Percentiles rank a stretch among this genome's conserved stretches.
Conservation (phyloP, 1,284 basidiomycete species). For the Tilletia indica region DNA sequence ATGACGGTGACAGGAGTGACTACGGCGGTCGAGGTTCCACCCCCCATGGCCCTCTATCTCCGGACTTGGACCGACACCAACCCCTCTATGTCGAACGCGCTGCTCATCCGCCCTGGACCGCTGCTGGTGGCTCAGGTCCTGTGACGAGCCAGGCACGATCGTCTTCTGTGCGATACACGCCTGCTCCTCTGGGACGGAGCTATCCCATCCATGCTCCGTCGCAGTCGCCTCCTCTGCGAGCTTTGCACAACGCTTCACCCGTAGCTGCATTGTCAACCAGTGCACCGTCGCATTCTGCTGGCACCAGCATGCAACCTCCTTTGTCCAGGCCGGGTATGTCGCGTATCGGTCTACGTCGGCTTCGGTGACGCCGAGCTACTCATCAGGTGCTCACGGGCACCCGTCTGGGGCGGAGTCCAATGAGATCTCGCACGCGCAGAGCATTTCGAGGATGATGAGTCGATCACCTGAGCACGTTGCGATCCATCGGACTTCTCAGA, state of each 20-base stretch:
- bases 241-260: conserved; percentile 1
- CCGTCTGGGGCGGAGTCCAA: neutral
- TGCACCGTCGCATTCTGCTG: neutral
- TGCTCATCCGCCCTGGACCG: neutral
- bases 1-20: neutral
- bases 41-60: neutral
- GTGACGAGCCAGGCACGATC: neutral
- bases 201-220: neutral
- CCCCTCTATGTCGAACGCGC: neutral
- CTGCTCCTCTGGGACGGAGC: neutral
- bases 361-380: neutral
- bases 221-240: conserved; percentile 7
- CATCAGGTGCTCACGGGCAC: neutral
- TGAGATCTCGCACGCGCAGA: neutral
- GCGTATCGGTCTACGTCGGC: conserved; percentile 12
- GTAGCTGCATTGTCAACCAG: conserved; percentile 11
- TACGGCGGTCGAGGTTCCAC: neutral
- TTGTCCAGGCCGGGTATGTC: neutral
- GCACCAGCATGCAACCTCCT: neutral
- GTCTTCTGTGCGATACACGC: conserved; percentile 8
- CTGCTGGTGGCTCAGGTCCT: neutral
- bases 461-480: conserved; percentile 7
- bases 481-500: neutral
- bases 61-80: conserved; percentile 5
- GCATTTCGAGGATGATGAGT: conserved; percentile 13